Conservation (phyloP, 495 filamentous ascomycete genomes). For the Penicillium subrubescens region DNA sequence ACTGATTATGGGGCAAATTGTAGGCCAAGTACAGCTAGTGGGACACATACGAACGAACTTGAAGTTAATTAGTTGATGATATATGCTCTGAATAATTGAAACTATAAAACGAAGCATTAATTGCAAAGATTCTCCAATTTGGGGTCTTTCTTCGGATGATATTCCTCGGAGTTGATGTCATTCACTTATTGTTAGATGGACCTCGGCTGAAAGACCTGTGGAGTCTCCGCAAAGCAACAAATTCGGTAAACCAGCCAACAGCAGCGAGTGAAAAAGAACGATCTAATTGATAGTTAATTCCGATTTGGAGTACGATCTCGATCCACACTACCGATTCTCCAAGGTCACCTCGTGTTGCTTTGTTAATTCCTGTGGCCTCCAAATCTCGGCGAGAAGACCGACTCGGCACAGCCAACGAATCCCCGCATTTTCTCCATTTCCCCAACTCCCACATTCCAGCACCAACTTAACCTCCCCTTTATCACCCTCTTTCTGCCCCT, state of each 20-base stretch:
- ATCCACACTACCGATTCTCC: background rate
- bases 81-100: background rate
- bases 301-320: background rate
- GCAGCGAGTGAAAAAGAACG: background rate
- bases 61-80: background rate
- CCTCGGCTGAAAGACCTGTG: conserved; percentile 15
- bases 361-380: background rate
- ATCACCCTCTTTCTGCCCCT: conserved; percentile 14
- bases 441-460: conserved; percentile 28
- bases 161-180: conserved; percentile 5
- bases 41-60: background rate
- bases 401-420: conserved; percentile 16
- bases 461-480: conserved; percentile 6
- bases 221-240: background rate
- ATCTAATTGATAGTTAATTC: background rate
- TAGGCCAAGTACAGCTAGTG: background rate
- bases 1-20: background rate
- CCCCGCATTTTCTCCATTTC: conserved; percentile 34
- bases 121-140: background rate
- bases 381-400: conserved; percentile 29
- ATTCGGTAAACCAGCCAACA: background rate
- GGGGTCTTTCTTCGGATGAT: background rate
- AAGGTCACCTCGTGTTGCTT: background rate
- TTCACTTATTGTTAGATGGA: background rate
- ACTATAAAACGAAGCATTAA: background rate